Base-by-base conservation (phyloP, 805 yeast species). In the Wickerhamomyces queroliae region DNA sequence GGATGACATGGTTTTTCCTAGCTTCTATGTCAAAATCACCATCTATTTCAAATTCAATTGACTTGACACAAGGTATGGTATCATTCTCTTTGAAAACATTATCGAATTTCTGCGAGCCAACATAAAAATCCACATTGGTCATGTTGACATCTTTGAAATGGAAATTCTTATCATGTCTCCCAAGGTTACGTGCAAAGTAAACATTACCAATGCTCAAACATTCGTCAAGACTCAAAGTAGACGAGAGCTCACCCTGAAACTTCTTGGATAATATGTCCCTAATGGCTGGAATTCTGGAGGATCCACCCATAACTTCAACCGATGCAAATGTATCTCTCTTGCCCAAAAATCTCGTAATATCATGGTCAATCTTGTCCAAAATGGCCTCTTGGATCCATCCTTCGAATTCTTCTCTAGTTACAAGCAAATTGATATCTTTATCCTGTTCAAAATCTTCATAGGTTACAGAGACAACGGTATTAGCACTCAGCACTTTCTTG, bases 171-270 rank as follows among this genome's bases (percentile, higher is more conserved):
- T 84, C 93, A 64, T 91, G 82, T 58, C 93, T 93, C 24, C 91
- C 83, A 71, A 83, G 90, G 69, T 80, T 78, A 49, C 93, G 93
- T 59, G 93, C 83, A 55, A 84, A 77, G 67, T 88, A 90, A 25
- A 96, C 96, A 55, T 95, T 91, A 71, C 97, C 97, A 66, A 90
- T 83, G 39, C 96, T 96, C 63, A 89, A 81, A 47, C 96, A 95
- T 74, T 90, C 97, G 61, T 90, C 97, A 70, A 88, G 96, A 76
- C 90, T 90, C 67, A 90, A 76, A 49, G 97, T 90, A 69, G 83
- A 81, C 29, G 95, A 83, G 58, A 89, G 72, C 52, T 83, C 82
- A 13, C 12, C 19, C 60, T 79, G 78, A 53, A 85, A 80, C 44
- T 78, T 67, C 59, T 77, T 79, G 48, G 76, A 42, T 50, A 84